Evolutionary conservation across 2,329 filamentous ascomycete genomes (phyloP), one percentile per base, ranked within the genome.

Genomic region (Raffaelea albimanens): DNA sequence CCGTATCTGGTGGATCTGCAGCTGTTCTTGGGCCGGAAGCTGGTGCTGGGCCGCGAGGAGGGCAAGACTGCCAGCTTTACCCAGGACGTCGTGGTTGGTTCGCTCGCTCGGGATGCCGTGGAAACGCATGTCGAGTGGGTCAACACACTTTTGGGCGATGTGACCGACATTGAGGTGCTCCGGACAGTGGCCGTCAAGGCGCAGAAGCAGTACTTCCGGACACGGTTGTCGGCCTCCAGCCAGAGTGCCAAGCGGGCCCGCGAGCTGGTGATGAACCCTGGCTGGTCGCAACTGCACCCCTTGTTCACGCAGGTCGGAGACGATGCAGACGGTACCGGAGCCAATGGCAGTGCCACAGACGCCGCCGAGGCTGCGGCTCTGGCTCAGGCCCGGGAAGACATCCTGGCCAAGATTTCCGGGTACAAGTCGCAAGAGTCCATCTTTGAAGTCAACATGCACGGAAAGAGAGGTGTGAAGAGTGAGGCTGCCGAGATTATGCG

Each of bases 1-100:
- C 90, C 93, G 0, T 98, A 98, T 61, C 73, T 98, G 4, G 71
- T 98, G 5, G 93, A 98, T 64, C 71, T 98, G 46, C 94, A 98
- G 63, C 75, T 98, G 0, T 98, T 98, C 67, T 75, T 98, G 1
- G 87, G 88, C n/a, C 84, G 85, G 59, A 85, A 79, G 59, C 68
- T 98, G 18, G 71, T 95, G 1, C 64, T 95, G 29, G 91, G 90
- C 1, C 80, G 83, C 54, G 75, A 80, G 18, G 74, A 74, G 1
- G 67, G 74, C 2, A 72, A 25, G 18, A 20, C 5, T 21, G 20
- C 79, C 21, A 50, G 50, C 53, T 95, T 85, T 61, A 77, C 88
- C 2, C 76, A 88, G 52, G 87, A 96, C 57, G 80, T 98, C 5
- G 82, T 94, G 1, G 79, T 95, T 5, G 93, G 93, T 4, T 72